Evolutionary conservation across 805 yeast species (phyloP).

Genomic region (Myxozyma geophila): DNA sequence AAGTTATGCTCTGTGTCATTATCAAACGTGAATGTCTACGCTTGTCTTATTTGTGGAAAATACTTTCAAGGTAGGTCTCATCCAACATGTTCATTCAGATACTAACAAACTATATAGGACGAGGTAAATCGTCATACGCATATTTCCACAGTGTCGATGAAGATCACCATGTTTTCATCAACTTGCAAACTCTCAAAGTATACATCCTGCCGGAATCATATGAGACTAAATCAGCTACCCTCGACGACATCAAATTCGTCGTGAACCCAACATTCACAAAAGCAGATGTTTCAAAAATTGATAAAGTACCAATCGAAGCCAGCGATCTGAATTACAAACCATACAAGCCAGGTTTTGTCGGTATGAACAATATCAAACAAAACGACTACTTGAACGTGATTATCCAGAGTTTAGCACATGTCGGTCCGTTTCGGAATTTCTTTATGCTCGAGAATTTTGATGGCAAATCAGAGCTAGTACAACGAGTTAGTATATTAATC

Average conservation of each 20-base stretch:
- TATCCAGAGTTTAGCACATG: conserved; percentile 61
- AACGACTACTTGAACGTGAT: conserved; percentile 64
- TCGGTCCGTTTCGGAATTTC: conserved; percentile 54
- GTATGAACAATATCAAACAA: conserved; percentile 58
- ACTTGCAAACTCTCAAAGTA: conserved; percentile 54
- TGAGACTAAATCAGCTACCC: conserved; percentile 48
- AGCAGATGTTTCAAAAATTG: conserved; percentile 47
- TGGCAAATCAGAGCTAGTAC: conserved; percentile 46
- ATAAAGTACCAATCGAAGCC: conserved; percentile 39
- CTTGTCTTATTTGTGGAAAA: conserved; percentile 75
- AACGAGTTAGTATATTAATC: conserved; percentile 52
- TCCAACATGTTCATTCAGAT: neutral
- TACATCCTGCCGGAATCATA: conserved; percentile 68
- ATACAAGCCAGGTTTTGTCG: conserved; percentile 68
- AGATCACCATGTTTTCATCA: conserved; percentile 67
- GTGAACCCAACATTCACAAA: conserved; percentile 57
- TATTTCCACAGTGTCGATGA: conserved; percentile 66
- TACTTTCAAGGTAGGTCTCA: conserved; percentile 53
- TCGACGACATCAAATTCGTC: conserved; percentile 58
- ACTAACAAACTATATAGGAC: conserved; percentile 48
- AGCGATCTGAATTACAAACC: conserved; percentile 52
- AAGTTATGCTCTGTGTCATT: conserved; percentile 68
- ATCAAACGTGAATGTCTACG: conserved; percentile 64
- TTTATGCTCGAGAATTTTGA: conserved; percentile 45
- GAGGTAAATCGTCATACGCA: conserved; percentile 66